These are phyloP conservation scores for Dactylonectria estremocensis DNA, from an alignment of 2,329 filamentous ascomycete species.

Conservation along the genomic window DNA sequence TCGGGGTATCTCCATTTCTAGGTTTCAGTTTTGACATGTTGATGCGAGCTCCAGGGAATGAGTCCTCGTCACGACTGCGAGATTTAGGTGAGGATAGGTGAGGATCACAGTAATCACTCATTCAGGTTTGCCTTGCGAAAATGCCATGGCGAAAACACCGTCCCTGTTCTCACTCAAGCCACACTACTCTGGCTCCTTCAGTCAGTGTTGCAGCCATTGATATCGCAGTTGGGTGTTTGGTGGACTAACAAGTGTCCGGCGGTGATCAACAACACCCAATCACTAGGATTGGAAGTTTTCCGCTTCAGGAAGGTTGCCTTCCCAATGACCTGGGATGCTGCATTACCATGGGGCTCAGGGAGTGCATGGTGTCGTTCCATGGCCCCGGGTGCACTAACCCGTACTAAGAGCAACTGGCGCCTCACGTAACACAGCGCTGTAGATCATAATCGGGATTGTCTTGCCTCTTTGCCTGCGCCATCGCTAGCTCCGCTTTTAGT, in stretches of 20 bases:
- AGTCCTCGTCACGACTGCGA: no score
- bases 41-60: no score
- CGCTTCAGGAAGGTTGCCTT: neutral
- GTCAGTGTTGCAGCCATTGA: no score
- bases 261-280: neutral
- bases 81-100: no score
- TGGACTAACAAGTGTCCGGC: neutral
- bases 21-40: no score
- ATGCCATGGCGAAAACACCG: no score
- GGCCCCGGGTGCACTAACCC: neutral
- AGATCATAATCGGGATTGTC: neutral
- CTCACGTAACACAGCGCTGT: neutral
- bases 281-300: neutral
- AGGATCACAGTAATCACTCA: no score
- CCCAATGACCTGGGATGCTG: neutral
- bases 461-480: neutral
- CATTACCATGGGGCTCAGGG: neutral
- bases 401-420: neutral
- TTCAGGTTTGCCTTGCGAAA: no score
- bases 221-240: no score
- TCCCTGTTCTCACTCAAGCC: no score
- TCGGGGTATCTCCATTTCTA: no score
- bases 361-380: neutral
- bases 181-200: no score
- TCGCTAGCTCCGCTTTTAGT: constrained; percentile 21